phyloP scores from a whole-genome alignment of 352 stramenopile genomes.

The Phytophthora chlamydospora region DNA sequence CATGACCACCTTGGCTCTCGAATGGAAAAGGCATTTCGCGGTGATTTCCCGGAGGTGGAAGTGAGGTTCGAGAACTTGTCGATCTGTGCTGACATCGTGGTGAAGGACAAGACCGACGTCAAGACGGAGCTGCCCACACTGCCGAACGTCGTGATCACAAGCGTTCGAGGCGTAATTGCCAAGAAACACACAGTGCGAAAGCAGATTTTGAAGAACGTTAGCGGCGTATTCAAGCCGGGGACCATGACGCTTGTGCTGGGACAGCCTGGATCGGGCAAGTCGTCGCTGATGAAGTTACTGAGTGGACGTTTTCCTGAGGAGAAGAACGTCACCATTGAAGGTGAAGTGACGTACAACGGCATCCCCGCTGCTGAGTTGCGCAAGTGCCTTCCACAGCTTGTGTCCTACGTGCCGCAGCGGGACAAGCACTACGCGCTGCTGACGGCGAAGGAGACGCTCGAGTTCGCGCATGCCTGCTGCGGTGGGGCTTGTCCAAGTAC shows the following conservation, averaged over 20 bases:
- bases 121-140: conserved; percentile 16
- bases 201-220: conserved; percentile 18
- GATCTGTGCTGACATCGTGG: conserved; percentile 11
- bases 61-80: conserved; percentile 15
- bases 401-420: conserved; percentile 20
- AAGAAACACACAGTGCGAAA: conserved; percentile 10
- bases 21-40: conserved; percentile 10
- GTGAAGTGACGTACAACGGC: conserved; percentile 24
- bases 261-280: conserved; percentile 26
- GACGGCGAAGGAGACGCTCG: conserved; percentile 19
- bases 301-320: conserved; percentile 11
- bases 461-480: conserved; percentile 20
- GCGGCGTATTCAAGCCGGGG: conserved; percentile 16
- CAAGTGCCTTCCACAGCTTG: conserved; percentile 13
- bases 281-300: conserved; percentile 28
- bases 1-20: conserved; percentile 17
- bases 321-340: conserved; percentile 17
- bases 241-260: conserved; percentile 21
- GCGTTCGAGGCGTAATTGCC: not conserved
- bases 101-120: conserved; percentile 13
- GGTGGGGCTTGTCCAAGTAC: conserved; percentile 4
- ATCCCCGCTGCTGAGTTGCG: not conserved
- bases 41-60: conserved; percentile 3
- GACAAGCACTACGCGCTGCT: conserved; percentile 20
- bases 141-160: conserved; percentile 7